Base-by-base conservation (phyloP, 2,329 filamentous ascomycete genomes). In the Akanthomyces muscarius region DNA sequence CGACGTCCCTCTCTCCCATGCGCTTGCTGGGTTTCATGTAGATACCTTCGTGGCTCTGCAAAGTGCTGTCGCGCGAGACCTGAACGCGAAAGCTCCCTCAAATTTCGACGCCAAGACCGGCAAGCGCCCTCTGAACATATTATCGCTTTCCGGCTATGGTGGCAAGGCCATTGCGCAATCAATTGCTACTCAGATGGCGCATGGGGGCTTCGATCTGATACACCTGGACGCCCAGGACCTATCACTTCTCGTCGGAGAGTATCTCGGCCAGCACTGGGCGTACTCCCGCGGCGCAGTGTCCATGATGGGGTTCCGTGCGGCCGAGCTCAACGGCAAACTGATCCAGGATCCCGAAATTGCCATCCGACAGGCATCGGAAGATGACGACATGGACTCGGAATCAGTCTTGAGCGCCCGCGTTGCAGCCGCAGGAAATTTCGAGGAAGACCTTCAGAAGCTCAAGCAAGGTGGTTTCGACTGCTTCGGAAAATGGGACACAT, bases 141-240 rank as follows among this genome's bases (percentile, higher is more conserved):
- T 78, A 13, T 72, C 74, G 5, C 69, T 75, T 58, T 75, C 75
- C 18, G 76, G 77, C 0, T 78, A 77, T 53, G 70, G 74, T 13
- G 77, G 77, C 1, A 75, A 72, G 47, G 71, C 73, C 1, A 73
- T 78, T 62, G 69, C 75, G n/a, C 69, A 75, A 59, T 71, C 75
- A 18, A 77, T 90, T n/a, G 83, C 93, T 2, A 80, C 85, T 64
- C 81, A 85, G 57, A 77, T 89, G 50, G 89, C 89, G 0, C 76
- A 77, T 14, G 81, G 86, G 41, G 77, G 77, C 7, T 88, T 90
- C 3, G 86, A 94, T 67, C 70, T 94, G 3, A 76, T 95, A 38
- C 82, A 84, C 23, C 71, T 96, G 13, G 84, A 88, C 69, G 86
- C 90, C 1, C 83, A 87, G 65, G 88, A 89, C 69, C 76, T 96